phyloP scores from a whole-genome alignment of 1,284 basidiomycete species.

The Cryptococcus sp. region DNA sequence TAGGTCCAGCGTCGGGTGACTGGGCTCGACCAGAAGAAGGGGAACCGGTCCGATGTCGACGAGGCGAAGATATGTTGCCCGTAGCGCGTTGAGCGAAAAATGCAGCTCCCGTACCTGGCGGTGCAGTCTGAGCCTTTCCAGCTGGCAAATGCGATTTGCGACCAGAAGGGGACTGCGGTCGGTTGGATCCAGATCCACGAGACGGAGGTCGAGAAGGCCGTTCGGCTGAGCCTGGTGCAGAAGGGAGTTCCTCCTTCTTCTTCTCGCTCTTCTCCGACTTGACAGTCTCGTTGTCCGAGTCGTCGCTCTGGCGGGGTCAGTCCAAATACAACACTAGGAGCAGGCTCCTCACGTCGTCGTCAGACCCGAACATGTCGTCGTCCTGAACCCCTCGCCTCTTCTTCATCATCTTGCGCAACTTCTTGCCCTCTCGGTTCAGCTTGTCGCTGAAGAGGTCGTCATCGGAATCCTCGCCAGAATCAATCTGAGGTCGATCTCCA shows the following conservation, averaged over 20 bases:
- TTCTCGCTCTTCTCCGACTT: slow-evolving; percentile 26
- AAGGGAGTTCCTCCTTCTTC: slow-evolving; percentile 13
- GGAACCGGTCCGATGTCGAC: slow-evolving; percentile 17
- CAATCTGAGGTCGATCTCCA: slow-evolving; percentile 40
- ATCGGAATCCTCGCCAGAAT: slow-evolving; percentile 27
- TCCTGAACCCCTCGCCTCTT: slow-evolving; percentile 24
- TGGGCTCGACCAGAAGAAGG: slow-evolving; percentile 17
- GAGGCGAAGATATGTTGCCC: slow-evolving; percentile 27
- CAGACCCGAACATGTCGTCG: slow-evolving; percentile 17
- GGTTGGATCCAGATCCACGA: slow-evolving; percentile 5
- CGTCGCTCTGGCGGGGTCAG: slow-evolving; percentile 3
- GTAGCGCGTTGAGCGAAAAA: slow-evolving; percentile 39
- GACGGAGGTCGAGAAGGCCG: slow-evolving; percentile 25
- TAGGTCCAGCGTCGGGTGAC: slow-evolving; percentile 10
- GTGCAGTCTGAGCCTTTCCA: slow-evolving; percentile 30
- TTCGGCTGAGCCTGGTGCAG: slow-evolving; percentile 12
- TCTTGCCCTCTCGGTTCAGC: slow-evolving; percentile 34
- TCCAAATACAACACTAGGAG: neutral
- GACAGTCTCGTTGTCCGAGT: slow-evolving; percentile 15
- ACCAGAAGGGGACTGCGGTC: too few species aligned
- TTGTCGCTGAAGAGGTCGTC: slow-evolving; percentile 34
- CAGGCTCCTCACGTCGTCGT: slow-evolving; percentile 20
- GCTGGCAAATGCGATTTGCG: slow-evolving; percentile 14
- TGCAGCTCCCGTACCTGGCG: slow-evolving; percentile 32
- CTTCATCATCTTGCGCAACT: slow-evolving; percentile 31